Evolutionary conservation across 2,329 filamentous ascomycete species (phyloP).

Genomic region (Rhinocladiella mackenziei): DNA sequence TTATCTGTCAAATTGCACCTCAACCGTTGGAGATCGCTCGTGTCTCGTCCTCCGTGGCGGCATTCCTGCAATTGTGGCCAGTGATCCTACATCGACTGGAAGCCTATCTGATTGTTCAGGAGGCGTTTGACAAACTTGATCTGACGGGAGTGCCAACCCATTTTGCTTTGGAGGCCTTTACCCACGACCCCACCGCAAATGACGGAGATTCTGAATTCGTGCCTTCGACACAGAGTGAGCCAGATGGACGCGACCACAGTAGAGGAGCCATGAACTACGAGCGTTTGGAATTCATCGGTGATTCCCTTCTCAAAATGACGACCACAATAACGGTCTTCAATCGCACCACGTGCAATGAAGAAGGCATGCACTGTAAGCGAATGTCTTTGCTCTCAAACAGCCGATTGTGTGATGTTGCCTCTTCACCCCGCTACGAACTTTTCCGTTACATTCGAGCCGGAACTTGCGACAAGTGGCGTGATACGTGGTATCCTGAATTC

Average conservation of each 20-base stretch:
- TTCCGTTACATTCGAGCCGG: slow-evolving; percentile 75
- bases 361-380: slow-evolving; percentile 83
- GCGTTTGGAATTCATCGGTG: slow-evolving; percentile 85
- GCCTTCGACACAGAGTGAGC: not conserved
- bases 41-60: slow-evolving; percentile 66
- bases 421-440: slow-evolving; percentile 57
- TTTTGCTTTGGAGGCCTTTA: slow-evolving; percentile 81
- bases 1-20: slow-evolving; percentile 65
- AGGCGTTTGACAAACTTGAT: slow-evolving; percentile 64
- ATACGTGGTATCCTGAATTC: slow-evolving; percentile 83
- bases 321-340: slow-evolving; percentile 85
- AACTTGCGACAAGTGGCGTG: slow-evolving; percentile 60
- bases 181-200: slow-evolving; percentile 89
- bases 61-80: slow-evolving; percentile 71
- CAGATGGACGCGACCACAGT: not conserved
- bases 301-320: slow-evolving; percentile 92
- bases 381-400: slow-evolving; percentile 91
- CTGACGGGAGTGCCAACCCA: slow-evolving; percentile 59
- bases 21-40: slow-evolving; percentile 74
- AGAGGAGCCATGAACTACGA: slow-evolving; percentile 92
- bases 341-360: slow-evolving; percentile 69
- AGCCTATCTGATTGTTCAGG: slow-evolving; percentile 71
- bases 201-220: not conserved
- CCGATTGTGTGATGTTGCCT: slow-evolving; percentile 76
- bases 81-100: slow-evolving; percentile 82